Evolutionary conservation across 768 basidiomycete genomes (phyloP), one percentile per base, ranked within the genome.

Genomic region (Suillus luteus): DNA sequence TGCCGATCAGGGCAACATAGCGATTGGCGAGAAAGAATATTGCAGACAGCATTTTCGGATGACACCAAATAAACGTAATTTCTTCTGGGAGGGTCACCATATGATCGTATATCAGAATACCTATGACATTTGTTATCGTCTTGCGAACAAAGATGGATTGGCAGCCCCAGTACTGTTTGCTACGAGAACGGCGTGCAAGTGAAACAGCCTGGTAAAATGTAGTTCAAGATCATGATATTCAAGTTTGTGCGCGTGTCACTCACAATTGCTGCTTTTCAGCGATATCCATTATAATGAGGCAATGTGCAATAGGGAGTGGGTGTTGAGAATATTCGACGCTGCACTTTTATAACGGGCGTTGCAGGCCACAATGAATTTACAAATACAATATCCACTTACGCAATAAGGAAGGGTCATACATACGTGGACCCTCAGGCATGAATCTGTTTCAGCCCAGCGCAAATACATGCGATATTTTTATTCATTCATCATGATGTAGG

Each of bases 21-120:
- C 85, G 81, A 63, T 83, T 83, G 38, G 81, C 52, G 61, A 82
- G 79, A 70, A 86, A 86, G 67, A 80, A 76, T 27, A 77, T 76
- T 3, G 81, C 73, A 64, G 81, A 79, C 14, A 65, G 60, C 1
- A 71, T 74, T 61, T 78, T 79, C 1, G 77, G 78, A 55, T 76
- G 73, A 60, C 71, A 70, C 85, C 85, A 86, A 3, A 86, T 67
- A 61, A 77, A 76, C 17, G 73, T 67, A 40, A 83, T 68, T 67
- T 85, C 84, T 31, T 69, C 69, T 33, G 66, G 64, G 40, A 76
- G 67, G 5, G 76, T 77, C 59, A 76, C 49, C 37, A 69, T 5
- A 61, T 70, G 69, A 67, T 77, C 75, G 65, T 75, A 77, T 40
- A 70, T 69, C 40, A 76, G 60, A 1, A 76, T 24, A 14, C 65